These are phyloP conservation scores for Scutellaria minor DNA, from an alignment of 257 asterid species.

Conservation along the genomic window DNA sequence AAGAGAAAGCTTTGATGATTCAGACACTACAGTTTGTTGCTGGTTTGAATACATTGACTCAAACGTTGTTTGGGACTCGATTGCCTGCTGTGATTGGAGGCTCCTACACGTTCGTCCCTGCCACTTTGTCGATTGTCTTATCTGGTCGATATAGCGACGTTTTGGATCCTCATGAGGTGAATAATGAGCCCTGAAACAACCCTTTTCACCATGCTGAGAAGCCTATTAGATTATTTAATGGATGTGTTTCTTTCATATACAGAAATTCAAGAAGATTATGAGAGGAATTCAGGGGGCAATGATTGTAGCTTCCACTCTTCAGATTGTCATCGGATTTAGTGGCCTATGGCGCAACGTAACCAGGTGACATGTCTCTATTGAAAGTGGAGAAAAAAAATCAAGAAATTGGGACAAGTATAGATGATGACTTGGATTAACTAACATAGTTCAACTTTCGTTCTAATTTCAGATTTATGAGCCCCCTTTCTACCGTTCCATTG, in stretches of 20 bases:
- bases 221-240: constrained; percentile 5
- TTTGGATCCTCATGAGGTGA: constrained; percentile 71
- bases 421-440: constrained; percentile 17
- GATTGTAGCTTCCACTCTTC: constrained; percentile 90
- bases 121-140: constrained; percentile 81
- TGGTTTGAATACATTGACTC: constrained; percentile 81
- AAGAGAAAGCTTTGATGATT: constrained; percentile 82
- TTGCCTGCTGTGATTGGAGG: constrained; percentile 89
- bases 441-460: background rate
- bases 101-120: constrained; percentile 81
- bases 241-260: constrained; percentile 22
- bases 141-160: constrained; percentile 70
- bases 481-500: constrained; percentile 76
- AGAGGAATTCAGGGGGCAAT: constrained; percentile 89
- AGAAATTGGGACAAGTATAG: background rate
- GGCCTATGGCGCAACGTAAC: constrained; percentile 91
- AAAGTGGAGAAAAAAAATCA: background rate
- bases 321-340: constrained; percentile 86
- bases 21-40: constrained; percentile 95
- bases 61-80: constrained; percentile 80
- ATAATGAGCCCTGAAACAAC: background rate
- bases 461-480: constrained; percentile 72
- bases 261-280: constrained; percentile 82
- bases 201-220: background rate
- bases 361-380: constrained; percentile 45